Conservation (phyloP, 768 basidiomycete species). For the Sporobolomyces phaffii region DNA sequence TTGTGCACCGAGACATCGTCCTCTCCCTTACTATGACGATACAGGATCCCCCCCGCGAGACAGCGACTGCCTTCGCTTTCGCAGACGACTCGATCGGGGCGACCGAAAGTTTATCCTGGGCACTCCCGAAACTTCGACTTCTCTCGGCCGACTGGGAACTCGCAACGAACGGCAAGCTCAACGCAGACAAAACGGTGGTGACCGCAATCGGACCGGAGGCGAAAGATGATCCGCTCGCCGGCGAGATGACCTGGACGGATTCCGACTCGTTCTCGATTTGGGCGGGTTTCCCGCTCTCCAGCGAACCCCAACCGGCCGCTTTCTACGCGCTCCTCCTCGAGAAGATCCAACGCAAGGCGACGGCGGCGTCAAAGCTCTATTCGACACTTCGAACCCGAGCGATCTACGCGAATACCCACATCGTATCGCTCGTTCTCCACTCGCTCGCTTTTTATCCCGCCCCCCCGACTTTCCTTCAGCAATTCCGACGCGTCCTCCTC, state of each 20-base stretch:
- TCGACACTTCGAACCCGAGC: background rate
- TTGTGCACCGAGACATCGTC: background rate
- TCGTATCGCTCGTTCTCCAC: background rate
- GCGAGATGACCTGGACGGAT: background rate
- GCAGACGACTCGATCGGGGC: constrained; percentile 3
- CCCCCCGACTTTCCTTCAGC: background rate
- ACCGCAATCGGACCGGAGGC: background rate
- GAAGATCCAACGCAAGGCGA: background rate
- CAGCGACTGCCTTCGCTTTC: constrained; percentile 1
- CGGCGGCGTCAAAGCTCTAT: background rate
- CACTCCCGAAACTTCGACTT: background rate
- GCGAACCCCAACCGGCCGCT: background rate
- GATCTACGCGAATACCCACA: background rate
- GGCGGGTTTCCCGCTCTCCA: constrained; percentile 14
- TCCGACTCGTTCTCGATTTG: background rate
- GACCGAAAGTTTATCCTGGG: background rate
- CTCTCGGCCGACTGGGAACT: background rate
- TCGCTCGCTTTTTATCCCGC: constrained; percentile 2
- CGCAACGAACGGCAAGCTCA: constrained; percentile 10
- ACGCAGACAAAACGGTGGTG: background rate
- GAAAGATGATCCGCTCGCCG: background rate
- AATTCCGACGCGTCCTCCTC: background rate
- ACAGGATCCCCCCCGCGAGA: background rate
- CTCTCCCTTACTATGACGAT: background rate
- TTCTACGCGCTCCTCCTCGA: background rate